Base-by-base conservation (phyloP, 306 rosid species). In the Citrullus amarus region DNA sequence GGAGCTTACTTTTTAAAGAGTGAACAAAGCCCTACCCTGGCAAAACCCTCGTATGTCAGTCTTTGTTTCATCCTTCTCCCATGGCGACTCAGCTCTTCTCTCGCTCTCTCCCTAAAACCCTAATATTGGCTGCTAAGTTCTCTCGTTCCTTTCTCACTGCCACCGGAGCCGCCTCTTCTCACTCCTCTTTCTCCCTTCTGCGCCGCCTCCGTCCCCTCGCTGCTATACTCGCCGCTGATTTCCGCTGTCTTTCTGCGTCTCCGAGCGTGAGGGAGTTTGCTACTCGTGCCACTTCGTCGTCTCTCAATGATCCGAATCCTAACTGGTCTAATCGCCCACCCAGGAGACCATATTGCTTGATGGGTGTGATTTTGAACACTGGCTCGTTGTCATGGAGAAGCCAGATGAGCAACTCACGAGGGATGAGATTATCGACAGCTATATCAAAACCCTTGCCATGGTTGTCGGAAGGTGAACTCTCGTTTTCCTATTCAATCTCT, bases 271-370 rank as follows among this genome's bases (percentile, higher is more conserved):
- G 96, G 3, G 46, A 81, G 34, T 83, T 96, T 38, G 74, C 99
- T 20, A 89, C 97, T 5, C 96, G 96, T 60, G 84, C 97, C 30
- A 88, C 99, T 10, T 83, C 97, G 3, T 90, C 98, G 4, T 92
- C 99, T 6, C 99, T 96, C 83, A 88, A 86, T 30, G 98, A 96
- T 79, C 99, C 97, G 0, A 96, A 85, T 78, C 99, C 98, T 3
- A 91, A 92, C 86, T 92, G 97, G 98, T 91, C 96, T 14, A 96
- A 96, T 76, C 93, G 98, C 1, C 97, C 97, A 8, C 99, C 99
- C 1, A 91, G 76, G 99, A 96, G 86, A 96, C 97, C 1, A 92
- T 96, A 12, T 79, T 96, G 71, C 97, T 92, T 59, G 99, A 96
- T 56, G 99, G 99, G 3, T 96, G 98, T 78, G 98, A 96, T 83